Conservation (phyloP, 805 yeast species). For the Myxozyma vanderwaltii region DNA sequence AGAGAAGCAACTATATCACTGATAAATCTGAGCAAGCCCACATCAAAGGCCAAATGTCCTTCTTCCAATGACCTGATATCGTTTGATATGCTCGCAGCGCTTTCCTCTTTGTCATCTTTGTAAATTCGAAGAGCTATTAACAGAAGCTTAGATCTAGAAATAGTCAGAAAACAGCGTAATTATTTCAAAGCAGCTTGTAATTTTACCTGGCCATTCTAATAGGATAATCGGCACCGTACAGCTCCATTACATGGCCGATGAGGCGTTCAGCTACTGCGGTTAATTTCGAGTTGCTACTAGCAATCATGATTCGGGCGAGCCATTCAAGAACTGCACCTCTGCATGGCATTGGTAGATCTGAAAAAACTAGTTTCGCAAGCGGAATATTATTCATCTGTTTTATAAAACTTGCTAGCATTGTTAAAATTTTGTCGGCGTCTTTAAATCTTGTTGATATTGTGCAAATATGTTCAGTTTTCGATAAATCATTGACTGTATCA, state of each 20-base stretch:
- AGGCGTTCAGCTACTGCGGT: neutral
- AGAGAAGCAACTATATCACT: slow-evolving; percentile 16
- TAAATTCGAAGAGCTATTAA: neutral
- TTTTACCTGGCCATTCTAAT: slow-evolving; percentile 14
- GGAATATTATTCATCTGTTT: neutral
- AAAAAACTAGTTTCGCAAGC: neutral
- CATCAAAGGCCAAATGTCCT: neutral
- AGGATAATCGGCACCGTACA: slow-evolving; percentile 5
- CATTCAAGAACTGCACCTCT: slow-evolving; percentile 24
- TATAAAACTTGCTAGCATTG: neutral
- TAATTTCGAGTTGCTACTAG: neutral
- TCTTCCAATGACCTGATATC: neutral
- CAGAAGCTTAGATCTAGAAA: slow-evolving; percentile 4
- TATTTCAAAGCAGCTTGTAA: neutral
- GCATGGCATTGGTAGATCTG: neutral
- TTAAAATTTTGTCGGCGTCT: slow-evolving; percentile 9
- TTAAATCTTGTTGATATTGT: neutral
- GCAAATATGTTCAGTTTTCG: neutral
- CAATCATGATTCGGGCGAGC: slow-evolving; percentile 5
- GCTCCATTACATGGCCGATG: neutral
- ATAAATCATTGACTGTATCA: neutral
- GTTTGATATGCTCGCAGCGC: neutral
- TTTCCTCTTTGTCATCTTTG: neutral
- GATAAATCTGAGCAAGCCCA: neutral
- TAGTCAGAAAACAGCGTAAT: neutral